Percentiles rank a stretch among this genome's conserved stretches.
These are phyloP conservation scores for Erysiphe pulchra DNA, from an alignment of 2,329 filamentous ascomycete species.

Conservation along the genomic window DNA sequence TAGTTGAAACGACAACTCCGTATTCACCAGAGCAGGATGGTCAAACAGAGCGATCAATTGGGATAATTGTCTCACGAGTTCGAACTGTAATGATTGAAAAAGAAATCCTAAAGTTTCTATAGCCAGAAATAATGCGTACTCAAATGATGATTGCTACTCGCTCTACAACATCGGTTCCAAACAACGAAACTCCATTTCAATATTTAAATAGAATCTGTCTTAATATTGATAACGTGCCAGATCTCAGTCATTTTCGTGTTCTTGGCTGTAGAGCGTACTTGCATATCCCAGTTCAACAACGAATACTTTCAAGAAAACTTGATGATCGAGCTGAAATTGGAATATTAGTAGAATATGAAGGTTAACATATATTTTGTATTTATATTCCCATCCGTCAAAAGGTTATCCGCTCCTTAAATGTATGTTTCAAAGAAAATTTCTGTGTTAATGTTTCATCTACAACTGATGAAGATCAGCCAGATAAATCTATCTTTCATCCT, in stretches of 20 bases:
- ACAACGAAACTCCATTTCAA: background rate
- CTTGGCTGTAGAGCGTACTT: too few relatives aligned
- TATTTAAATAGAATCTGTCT: background rate
- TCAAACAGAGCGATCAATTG: background rate
- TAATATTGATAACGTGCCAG: too few relatives aligned
- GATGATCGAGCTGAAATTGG: too few relatives aligned
- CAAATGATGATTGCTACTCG: background rate
- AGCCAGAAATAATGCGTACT: background rate
- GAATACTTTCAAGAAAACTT: too few relatives aligned
- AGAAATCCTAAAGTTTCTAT: background rate
- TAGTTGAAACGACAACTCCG: background rate
- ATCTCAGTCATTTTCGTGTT: too few relatives aligned
- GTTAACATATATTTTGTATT: background rate
- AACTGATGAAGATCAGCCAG: conserved; percentile 26
- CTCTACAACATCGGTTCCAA: background rate
- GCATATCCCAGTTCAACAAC: too few relatives aligned
- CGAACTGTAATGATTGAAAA: background rate
- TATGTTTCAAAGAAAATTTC: background rate
- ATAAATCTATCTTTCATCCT: background rate
- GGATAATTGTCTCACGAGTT: background rate
- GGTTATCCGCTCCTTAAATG: background rate
- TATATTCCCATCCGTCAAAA: background rate
- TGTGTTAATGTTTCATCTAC: conserved; percentile 2
- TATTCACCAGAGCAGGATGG: background rate
- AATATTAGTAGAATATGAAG: background rate